Evolutionary conservation across 2,329 filamentous ascomycete genomes (phyloP).

Genomic region (Verticillium zaregamsianum): DNA sequence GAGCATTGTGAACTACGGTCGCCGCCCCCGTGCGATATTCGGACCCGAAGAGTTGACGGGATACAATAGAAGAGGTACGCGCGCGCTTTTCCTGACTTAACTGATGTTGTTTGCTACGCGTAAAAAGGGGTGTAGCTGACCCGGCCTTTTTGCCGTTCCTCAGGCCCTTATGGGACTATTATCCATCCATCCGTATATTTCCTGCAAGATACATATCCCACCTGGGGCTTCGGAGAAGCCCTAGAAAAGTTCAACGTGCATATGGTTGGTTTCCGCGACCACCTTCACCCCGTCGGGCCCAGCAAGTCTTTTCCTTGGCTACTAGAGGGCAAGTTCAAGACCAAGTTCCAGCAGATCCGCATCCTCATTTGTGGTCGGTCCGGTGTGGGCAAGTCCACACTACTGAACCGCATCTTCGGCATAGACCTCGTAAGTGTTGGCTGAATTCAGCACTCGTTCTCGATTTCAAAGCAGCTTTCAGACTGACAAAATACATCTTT

Average conservation of each 20-base stretch:
- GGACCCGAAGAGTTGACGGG: background rate
- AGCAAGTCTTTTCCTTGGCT: constrained; percentile 2
- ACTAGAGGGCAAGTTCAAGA: background rate
- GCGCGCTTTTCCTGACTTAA: background rate
- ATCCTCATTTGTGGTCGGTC: constrained; percentile 22
- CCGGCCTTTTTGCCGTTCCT: background rate
- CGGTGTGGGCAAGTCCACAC: constrained; percentile 21
- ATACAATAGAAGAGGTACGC: background rate
- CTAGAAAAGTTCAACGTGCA: background rate
- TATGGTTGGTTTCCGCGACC: background rate
- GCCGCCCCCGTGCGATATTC: background rate
- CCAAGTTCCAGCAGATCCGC: constrained; percentile 1
- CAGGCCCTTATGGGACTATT: constrained; percentile 5
- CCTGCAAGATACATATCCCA: constrained; percentile 6
- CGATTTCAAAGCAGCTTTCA: background rate
- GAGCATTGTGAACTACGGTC: background rate
- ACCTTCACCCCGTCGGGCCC: background rate
- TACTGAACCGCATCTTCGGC: constrained; percentile 22
- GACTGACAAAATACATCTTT: background rate
- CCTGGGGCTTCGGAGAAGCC: constrained; percentile 1
- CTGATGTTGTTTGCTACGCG: too few relatives aligned
- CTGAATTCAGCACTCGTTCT: background rate
- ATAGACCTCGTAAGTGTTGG: constrained; percentile 9
- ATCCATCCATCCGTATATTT: constrained; percentile 11
- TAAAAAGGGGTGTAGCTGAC: background rate